Conservation (phyloP, 192 early-diverging fungal species). For the Funneliformis mosseae region DNA sequence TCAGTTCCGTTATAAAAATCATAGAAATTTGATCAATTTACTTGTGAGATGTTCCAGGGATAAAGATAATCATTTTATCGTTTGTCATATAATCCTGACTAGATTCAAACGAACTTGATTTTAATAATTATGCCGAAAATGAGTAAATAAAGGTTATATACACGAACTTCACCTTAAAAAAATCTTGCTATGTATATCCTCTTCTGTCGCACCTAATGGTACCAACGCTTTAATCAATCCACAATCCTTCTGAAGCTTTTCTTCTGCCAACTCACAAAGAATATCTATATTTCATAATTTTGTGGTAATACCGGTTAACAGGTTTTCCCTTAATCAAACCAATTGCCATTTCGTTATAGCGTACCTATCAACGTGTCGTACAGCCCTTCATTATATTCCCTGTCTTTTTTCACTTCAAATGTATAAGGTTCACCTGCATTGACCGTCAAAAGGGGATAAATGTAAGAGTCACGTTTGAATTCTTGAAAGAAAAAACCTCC, state of each 20-base stretch:
- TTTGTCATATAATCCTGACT: slow-evolving; percentile 30
- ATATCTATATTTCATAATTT: neutral
- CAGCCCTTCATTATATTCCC: slow-evolving; percentile 26
- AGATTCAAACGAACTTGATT: neutral
- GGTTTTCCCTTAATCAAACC: too few relatives aligned
- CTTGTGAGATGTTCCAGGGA: slow-evolving; percentile 27
- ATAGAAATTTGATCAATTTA: neutral
- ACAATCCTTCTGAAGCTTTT: neutral
- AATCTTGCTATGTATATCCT: slow-evolving; percentile 24
- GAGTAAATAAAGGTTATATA: neutral
- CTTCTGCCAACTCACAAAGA: neutral
- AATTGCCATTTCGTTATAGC: neutral
- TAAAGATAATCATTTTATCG: slow-evolving; percentile 27
- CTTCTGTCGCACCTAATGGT: neutral
- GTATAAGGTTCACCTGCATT: slow-evolving; percentile 14
- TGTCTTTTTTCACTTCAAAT: slow-evolving; percentile 24
- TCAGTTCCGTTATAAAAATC: neutral
- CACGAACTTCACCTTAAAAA: slow-evolving; percentile 11
- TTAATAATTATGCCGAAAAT: neutral
- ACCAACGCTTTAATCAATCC: slow-evolving; percentile 1
- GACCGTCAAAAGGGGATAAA: neutral
- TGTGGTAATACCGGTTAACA: neutral
- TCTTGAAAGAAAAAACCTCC: too few relatives aligned
- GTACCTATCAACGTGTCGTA: slow-evolving; percentile 22
- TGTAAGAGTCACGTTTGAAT: neutral